Base-by-base conservation (phyloP, 768 basidiomycete genomes). In the Russula olivacea region DNA sequence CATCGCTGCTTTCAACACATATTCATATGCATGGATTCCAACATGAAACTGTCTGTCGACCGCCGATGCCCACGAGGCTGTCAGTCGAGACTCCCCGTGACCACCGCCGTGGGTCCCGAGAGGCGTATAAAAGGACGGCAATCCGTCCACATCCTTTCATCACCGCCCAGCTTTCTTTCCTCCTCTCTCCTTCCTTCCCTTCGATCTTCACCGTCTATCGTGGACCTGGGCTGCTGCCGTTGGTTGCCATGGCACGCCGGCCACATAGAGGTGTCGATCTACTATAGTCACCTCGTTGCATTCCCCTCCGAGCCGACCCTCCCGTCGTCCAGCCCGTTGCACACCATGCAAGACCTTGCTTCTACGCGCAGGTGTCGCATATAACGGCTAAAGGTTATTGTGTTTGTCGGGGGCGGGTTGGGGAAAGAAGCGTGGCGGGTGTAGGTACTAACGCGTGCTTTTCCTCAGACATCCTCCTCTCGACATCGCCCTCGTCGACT, bases 21-120 rank as follows among this genome's bases (percentile, higher is more conserved):
- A 58, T n/a, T 34, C 25, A 50, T 58, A 36, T 58, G 48, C 48
- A 50, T n/a, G 48, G 28, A 58, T 58, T 23, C 25, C 21, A 25
- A 19, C 34, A 17, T 11, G 5, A 30, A 12, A 30, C 47, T 48
- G 15, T 17, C 36, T 10, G 25, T 25, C 36, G 17, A 36, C 36
- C 25, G 49, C 36, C 25, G 48, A n/a, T 48, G 23, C 19, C 14
- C 15, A 12, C 32, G 34, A 36, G 47, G 17, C 48, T 40, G 48
- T n/a, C 50, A 48, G 45, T 32, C 32, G 12, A 30, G 19, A 45
- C 9, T 41, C 43, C 30, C 19, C 12, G 17, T 11, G 30, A 4
- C 17, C 6, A 21, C 12, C 10, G 51, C 12, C 34, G 32, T 9
- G 9, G 34, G n/a, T 23, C 36, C 34, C 17, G 19, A 25, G 19